Conservation (phyloP, 2,329 filamentous ascomycete genomes). For the Pseudopyricularia cyperi region DNA sequence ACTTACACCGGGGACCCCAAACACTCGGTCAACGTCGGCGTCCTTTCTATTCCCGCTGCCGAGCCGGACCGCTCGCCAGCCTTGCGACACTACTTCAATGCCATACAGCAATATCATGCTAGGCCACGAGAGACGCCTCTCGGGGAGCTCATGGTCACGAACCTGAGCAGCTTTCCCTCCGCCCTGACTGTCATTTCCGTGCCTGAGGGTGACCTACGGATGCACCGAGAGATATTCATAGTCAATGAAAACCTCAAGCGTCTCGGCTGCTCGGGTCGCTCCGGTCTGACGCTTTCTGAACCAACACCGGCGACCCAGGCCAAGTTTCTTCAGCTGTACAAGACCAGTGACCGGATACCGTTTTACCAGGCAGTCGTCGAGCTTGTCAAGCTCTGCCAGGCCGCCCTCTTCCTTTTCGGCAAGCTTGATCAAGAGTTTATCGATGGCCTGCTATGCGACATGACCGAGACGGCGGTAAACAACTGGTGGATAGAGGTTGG, state of each 20-base stretch:
- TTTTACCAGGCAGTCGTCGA: conserved; percentile 72
- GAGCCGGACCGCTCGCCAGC: conserved; percentile 68
- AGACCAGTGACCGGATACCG: conserved; percentile 69
- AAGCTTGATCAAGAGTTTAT: conserved; percentile 80
- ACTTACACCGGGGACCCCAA: conserved; percentile 83
- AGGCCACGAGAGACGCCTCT: conserved; percentile 68
- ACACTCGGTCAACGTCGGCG: conserved; percentile 65
- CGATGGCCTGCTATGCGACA: conserved; percentile 83
- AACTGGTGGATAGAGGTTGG: conserved; percentile 97
- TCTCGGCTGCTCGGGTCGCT: conserved; percentile 79
- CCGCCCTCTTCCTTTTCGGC: conserved; percentile 76
- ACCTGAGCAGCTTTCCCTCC: conserved; percentile 83
- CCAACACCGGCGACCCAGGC: conserved; percentile 73
- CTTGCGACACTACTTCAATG: conserved; percentile 73
- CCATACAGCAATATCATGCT: conserved; percentile 74
- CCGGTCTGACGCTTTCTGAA: conserved; percentile 66
- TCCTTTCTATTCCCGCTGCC: conserved; percentile 71
- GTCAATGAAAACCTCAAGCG: conserved; percentile 92
- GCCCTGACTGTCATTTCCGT: conserved; percentile 84
- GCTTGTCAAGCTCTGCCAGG: conserved; percentile 81
- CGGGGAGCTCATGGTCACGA: conserved; percentile 86
- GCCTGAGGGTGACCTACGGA: conserved; percentile 71
- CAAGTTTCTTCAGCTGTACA: conserved; percentile 87
- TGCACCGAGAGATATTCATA: conserved; percentile 72
- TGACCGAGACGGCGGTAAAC: conserved; percentile 77